phyloP scores from a whole-genome alignment of 169 alveolate species.

The Cryptosporidium sp. region DNA sequence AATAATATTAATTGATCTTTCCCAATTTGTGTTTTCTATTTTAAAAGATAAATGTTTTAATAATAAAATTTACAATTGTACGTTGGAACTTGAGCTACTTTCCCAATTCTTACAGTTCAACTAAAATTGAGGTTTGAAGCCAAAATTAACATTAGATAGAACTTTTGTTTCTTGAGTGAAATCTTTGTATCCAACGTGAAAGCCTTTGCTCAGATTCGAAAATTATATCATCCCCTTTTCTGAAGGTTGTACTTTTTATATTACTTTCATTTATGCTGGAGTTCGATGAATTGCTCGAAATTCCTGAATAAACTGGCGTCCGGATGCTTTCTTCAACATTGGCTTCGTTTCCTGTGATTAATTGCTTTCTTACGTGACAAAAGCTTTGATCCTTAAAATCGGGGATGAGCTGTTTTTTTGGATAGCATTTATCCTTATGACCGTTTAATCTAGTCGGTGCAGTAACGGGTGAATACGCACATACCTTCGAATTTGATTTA shows the following conservation, averaged over 20 bases:
- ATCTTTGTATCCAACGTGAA: constrained; percentile 64
- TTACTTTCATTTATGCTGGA: neutral
- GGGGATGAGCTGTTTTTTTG: neutral
- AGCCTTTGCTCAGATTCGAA: constrained; percentile 58
- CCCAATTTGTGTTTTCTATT: neutral
- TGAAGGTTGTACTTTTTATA: constrained; percentile 4
- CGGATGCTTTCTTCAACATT: neutral
- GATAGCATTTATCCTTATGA: neutral
- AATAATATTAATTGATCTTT: neutral
- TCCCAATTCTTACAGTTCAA: neutral
- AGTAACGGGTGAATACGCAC: constrained; percentile 18
- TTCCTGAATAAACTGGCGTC: neutral
- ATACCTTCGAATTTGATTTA: neutral
- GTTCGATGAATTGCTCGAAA: neutral
- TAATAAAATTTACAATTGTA: no score
- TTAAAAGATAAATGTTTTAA: neutral
- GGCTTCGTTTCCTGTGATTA: neutral
- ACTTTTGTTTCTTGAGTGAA: constrained; percentile 55
- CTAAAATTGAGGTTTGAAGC: no score
- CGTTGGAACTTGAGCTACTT: neutral
- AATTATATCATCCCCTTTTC: constrained; percentile 3
- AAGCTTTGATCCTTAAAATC: neutral
- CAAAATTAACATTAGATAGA: neutral
- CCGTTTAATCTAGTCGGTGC: constrained; percentile 47
- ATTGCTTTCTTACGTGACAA: neutral